These are phyloP conservation scores for Russula lepida DNA, from an alignment of 768 basidiomycete genomes.

Conservation along the genomic window DNA sequence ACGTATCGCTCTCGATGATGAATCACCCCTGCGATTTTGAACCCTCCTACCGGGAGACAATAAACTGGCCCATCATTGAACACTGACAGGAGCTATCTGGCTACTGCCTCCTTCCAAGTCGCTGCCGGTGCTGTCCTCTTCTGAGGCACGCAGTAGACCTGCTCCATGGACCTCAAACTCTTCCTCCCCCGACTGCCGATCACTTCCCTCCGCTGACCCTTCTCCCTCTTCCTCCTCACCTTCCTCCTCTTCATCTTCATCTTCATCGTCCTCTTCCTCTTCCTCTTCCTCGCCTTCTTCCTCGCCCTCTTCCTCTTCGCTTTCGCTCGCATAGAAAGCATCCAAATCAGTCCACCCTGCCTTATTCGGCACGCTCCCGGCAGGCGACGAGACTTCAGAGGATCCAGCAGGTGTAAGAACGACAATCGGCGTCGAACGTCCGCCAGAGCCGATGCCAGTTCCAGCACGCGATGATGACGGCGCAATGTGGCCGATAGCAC, in stretches of 20 bases:
- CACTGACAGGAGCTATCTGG: background rate
- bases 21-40: background rate
- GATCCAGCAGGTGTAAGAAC: slow-evolving; percentile 44
- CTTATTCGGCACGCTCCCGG: slow-evolving; percentile 31
- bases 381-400: slow-evolving; percentile 26
- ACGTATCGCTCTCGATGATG: background rate
- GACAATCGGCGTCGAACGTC: slow-evolving; percentile 35
- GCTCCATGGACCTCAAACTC: slow-evolving; percentile 14
- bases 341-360: slow-evolving; percentile 55
- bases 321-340: slow-evolving; percentile 50
- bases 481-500: slow-evolving; percentile 35
- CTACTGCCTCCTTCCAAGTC: background rate
- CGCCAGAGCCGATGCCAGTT: slow-evolving; percentile 26
- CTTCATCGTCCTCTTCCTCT: slow-evolving; percentile 32
- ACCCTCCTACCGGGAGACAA: background rate
- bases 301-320: slow-evolving; percentile 26
- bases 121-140: background rate
- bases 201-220: slow-evolving; percentile 21
- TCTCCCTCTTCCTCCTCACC: slow-evolving; percentile 2
- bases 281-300: slow-evolving; percentile 21
- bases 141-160: background rate
- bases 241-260: slow-evolving; percentile 21
- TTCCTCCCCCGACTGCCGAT: slow-evolving; percentile 28
- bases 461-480: slow-evolving; percentile 21
- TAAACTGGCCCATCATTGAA: background rate